Evolutionary conservation across 371 early-diverging fungal genomes (phyloP).

Genomic region (Rhizopus arrhizus): DNA sequence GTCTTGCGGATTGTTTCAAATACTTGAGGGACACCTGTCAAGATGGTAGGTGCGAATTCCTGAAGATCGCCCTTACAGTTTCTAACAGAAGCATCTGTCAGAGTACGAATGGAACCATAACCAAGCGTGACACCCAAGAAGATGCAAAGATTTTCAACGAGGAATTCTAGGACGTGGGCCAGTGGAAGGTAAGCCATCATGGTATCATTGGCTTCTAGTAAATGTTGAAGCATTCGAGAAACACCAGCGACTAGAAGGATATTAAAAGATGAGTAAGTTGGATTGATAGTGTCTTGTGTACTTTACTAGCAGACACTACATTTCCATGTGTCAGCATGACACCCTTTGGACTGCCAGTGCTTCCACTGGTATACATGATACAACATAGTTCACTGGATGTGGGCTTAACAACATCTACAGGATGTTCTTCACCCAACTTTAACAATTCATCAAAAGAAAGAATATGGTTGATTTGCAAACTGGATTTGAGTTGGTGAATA

Average conservation of each 20-base stretch:
- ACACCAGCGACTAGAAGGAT: slow-evolving; percentile 67
- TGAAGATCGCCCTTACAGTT: slow-evolving; percentile 94
- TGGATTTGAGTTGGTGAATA: slow-evolving; percentile 4
- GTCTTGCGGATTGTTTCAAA: slow-evolving; percentile 93
- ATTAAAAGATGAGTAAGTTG: slow-evolving; percentile 33
- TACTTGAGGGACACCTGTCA: slow-evolving; percentile 95
- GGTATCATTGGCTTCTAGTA: slow-evolving; percentile 72
- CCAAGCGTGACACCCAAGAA: slow-evolving; percentile 82
- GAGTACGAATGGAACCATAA: slow-evolving; percentile 87
- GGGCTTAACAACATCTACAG: slow-evolving; percentile 59
- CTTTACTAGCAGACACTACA: slow-evolving; percentile 80
- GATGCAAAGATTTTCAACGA: slow-evolving; percentile 77
- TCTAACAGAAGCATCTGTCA: slow-evolving; percentile 89
- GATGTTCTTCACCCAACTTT: slow-evolving; percentile 64
- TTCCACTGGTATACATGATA: slow-evolving; percentile 87
- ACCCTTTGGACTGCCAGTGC: slow-evolving; percentile 81
- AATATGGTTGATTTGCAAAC: slow-evolving; percentile 29
- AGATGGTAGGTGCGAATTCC: slow-evolving; percentile 88
- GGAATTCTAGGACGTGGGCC: slow-evolving; percentile 91
- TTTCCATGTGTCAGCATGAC: slow-evolving; percentile 70
- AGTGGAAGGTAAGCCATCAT: slow-evolving; percentile 93
- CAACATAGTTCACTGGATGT: slow-evolving; percentile 69
- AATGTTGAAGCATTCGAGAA: slow-evolving; percentile 73
- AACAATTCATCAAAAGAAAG: slow-evolving; percentile 60
- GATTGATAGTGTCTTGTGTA: slow-evolving; percentile 61